phyloP scores from a whole-genome alignment of 1,139 yeast genomes.

The Meyerozyma guilliermondii region DNA sequence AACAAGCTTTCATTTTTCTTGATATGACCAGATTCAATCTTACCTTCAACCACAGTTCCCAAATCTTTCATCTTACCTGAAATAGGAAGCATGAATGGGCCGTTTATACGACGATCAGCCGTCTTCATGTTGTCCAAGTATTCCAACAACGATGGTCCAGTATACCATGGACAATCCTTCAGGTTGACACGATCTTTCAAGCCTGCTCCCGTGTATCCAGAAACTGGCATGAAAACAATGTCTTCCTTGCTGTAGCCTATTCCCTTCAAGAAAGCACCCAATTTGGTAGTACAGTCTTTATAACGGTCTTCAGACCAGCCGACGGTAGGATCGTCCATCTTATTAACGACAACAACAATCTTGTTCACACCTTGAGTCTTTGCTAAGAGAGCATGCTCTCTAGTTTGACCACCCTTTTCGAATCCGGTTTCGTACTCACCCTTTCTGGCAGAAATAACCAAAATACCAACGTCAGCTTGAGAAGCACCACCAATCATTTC shows the following conservation, averaged over 20 bases:
- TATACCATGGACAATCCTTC: conserved; percentile 85
- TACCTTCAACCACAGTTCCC: conserved; percentile 97
- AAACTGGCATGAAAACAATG: conserved; percentile 90
- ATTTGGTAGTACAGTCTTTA: conserved; percentile 87
- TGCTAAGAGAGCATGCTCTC: conserved; percentile 97
- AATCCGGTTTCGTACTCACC: conserved; percentile 99
- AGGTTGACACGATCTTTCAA: conserved; percentile 76
- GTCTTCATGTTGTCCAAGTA: conserved; percentile 80
- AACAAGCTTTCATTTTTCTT: conserved; percentile 72
- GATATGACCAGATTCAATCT: conserved; percentile 91
- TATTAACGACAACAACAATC: conserved; percentile 88
- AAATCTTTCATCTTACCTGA: conserved; percentile 92
- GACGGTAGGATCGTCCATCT: conserved; percentile 98
- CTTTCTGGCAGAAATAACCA: conserved; percentile 96
- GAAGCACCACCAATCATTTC: conserved; percentile 99
- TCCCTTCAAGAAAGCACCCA: conserved; percentile 74
- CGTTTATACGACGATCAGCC: conserved; percentile 80
- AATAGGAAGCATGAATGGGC: conserved; percentile 96
- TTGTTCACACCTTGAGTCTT: conserved; percentile 97
- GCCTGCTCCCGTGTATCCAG: conserved; percentile 97
- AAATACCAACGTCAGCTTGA: conserved; percentile 96
- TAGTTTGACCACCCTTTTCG: conserved; percentile 98
- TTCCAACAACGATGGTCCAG: conserved; percentile 88
- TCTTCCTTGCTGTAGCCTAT: conserved; percentile 88
- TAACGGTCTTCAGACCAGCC: conserved; percentile 94